Evolutionary conservation across 345 rosid genomes (phyloP).

Genomic region (Fremontodendron californicum): DNA sequence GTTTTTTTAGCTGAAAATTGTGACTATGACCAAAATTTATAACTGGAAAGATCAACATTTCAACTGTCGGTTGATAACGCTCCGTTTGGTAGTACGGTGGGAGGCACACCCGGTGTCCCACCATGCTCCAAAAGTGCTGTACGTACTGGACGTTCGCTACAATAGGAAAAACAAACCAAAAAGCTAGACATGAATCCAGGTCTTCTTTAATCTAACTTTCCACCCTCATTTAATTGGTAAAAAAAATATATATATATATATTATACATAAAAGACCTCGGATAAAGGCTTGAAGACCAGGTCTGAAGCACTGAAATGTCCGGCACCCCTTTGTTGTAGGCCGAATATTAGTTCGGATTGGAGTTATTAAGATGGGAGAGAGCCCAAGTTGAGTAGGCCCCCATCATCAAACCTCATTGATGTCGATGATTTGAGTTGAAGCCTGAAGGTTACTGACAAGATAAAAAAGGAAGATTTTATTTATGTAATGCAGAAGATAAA

Average conservation of each 20-base stretch:
- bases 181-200: too few relatives aligned
- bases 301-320: too few relatives aligned
- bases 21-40: background rate
- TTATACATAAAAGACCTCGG: too few relatives aligned
- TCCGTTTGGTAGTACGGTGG: background rate
- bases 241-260: too few relatives aligned
- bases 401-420: background rate
- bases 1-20: background rate
- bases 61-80: too few relatives aligned
- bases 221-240: too few relatives aligned
- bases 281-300: too few relatives aligned
- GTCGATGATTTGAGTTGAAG: background rate
- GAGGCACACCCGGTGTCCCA: background rate
- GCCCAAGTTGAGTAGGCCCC: background rate
- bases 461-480: too few relatives aligned
- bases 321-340: too few relatives aligned
- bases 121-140: background rate
- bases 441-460: background rate
- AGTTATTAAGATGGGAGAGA: background rate
- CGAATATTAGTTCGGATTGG: background rate
- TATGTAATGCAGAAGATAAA: background rate
- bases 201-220: background rate
- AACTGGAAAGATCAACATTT: background rate
- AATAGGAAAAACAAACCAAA: too few relatives aligned
- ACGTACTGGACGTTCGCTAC: background rate